Base-by-base conservation (phyloP, 352 stramenopile species). In the Phytopythium helicoides region DNA sequence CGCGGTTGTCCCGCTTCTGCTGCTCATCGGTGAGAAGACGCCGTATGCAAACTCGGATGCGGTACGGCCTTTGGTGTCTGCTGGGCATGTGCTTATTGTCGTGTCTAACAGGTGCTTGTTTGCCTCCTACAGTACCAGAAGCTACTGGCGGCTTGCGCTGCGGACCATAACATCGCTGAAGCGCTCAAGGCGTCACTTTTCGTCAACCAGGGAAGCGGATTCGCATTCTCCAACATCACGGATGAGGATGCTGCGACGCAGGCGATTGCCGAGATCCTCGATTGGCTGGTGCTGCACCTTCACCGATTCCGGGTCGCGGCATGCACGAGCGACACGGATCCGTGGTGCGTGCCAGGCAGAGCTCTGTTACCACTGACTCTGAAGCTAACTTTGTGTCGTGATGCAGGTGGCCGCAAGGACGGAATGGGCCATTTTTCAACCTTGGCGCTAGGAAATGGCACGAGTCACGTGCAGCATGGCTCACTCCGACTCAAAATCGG, bases 221-320 rank as follows among this genome's bases (percentile, higher is more conserved):
- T 95, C 58, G 84, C 82, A 49, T 94, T 94, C 70, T 90, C 77
- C 60, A 78, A 83, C 77, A 94, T 95, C 78, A 92, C 81, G 41
- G 81, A 95, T 71, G 86, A 95, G 81, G 86, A 95, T 60, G 83
- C 86, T 23, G 86, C 81, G 19, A 95, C 86, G 37, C 81, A 91
- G 51, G 83, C 83, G 40, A 91, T 94, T 50, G 80, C 81, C 16
- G 81, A 94, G 58, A 70, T 94, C 44, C 67, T 95, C 37, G 86
- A 94, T 62, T 95, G 86, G 86, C 71, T 95, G 40, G 68, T 92
- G 44, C 52, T 79, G 49, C 80, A 95, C 37, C 58, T 95, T 41
- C 81, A 95, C 66, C 83, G 86, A 52, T 95, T 95, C 55, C 76
- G 85, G 38, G 41, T 78, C 15, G 81, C 83, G 35, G 71, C 78